Evolutionary conservation across 1,284 basidiomycete genomes (phyloP), one percentile per base, ranked within the genome.

Genomic region (Leccinum pallidistipes): DNA sequence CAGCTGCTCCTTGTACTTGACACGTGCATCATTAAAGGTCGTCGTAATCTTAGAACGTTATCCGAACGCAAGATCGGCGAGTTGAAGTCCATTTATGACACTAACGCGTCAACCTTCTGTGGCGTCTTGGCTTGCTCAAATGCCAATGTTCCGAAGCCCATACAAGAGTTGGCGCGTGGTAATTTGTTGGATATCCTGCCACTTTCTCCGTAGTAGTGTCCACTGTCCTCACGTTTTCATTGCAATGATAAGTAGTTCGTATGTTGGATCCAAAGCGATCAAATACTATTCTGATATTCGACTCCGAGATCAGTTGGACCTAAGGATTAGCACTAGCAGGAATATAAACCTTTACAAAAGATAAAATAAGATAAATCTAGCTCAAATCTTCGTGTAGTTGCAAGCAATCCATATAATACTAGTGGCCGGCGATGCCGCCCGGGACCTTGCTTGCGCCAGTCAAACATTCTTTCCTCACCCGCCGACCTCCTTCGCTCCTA

Each of bases 401-500:
- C 31, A 32, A 32, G 31, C 31, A 32, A 32, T 32, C 9, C 31
- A 32, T 32, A 32, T 32, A 32, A 32, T 29, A 32, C 31, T 32
- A 32, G 32, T 5, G 5, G 32, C 32, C 10, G 32, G 32, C 10
- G 31, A 32, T 32, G 31, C 31, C 31, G 31, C 3, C 31, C 31
- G 10, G 31, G 31, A 32, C 32, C 32, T 32, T 32, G 32, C 32
- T 32, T 32, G 32, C 32, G 32, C 32, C 32, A 32, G 32, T 32
- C 32, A 32, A 32, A 32, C 10, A 32, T 32, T 32, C 1, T 32
- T 32, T 32, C 32, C 32, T 32, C 32, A 32, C 32, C 32, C 31
- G 31, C 31, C 31, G 62, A 10, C 78, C 36, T 38, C 36, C 14
- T 38, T 38, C 36, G 36, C 36, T 38, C 14, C 36, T 38, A 16